These are phyloP conservation scores for Debaryomyces udenii DNA, from an alignment of 1,139 yeast species.

Conservation along the genomic window DNA sequence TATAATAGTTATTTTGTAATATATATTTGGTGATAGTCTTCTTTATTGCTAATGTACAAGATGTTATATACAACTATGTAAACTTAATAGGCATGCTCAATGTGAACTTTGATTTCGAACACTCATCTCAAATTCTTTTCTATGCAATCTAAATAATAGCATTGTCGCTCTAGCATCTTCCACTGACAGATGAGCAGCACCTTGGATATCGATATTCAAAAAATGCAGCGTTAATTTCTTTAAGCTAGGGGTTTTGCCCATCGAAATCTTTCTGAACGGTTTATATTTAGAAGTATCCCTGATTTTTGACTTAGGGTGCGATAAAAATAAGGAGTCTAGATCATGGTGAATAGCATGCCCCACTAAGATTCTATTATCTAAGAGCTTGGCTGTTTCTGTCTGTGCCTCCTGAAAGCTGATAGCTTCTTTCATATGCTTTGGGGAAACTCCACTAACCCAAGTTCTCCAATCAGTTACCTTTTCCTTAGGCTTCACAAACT, in stretches of 20 bases:
- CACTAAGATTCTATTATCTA: slow-evolving; percentile 59
- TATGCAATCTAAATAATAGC: slow-evolving; percentile 68
- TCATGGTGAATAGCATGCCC: slow-evolving; percentile 90
- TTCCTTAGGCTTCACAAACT: slow-evolving; percentile 74
- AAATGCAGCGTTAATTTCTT: slow-evolving; percentile 64
- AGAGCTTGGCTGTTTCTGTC: slow-evolving; percentile 49
- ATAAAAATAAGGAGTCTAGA: slow-evolving; percentile 62
- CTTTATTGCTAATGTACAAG: slow-evolving; percentile 4
- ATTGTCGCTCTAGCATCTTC: slow-evolving; percentile 91
- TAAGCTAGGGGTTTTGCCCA: slow-evolving; percentile 73
- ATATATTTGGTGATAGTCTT: slow-evolving; percentile 4
- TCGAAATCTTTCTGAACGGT: slow-evolving; percentile 59
- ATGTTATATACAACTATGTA: not conserved
- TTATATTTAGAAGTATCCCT: slow-evolving; percentile 75
- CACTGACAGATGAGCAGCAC: slow-evolving; percentile 79
- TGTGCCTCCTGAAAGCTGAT: slow-evolving; percentile 70
- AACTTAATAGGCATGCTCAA: not conserved
- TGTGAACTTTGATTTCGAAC: slow-evolving; percentile 2
- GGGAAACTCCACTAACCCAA: slow-evolving; percentile 87
- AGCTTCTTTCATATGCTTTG: slow-evolving; percentile 69
- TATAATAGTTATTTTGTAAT: slow-evolving; percentile 1
- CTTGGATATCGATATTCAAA: slow-evolving; percentile 66
- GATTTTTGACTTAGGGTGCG: slow-evolving; percentile 65
- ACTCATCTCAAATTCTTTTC: slow-evolving; percentile 58
- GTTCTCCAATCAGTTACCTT: slow-evolving; percentile 90